These are phyloP conservation scores for Diddensiella santjacobensis DNA, from an alignment of 805 yeast species.

Conservation along the genomic window DNA sequence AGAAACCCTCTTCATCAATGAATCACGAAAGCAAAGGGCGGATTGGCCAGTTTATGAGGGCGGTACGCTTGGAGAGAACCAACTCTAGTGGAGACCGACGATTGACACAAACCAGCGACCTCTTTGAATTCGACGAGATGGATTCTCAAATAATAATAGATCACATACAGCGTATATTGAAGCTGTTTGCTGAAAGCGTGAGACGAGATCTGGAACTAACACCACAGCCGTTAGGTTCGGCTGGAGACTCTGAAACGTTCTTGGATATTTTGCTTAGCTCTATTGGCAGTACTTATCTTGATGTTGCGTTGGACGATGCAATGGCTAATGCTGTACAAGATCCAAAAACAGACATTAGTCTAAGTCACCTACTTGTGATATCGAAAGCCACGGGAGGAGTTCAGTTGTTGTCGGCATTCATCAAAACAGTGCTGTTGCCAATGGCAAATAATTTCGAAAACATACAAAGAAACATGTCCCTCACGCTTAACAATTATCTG, in stretches of 20 bases:
- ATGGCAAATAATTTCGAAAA: conserved; percentile 59
- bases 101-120: conserved; percentile 2
- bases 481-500: conserved; percentile 57
- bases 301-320: conserved; percentile 68
- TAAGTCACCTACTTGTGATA: conserved; percentile 49
- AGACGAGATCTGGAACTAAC: conserved; percentile 72
- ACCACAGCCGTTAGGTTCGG: conserved; percentile 48
- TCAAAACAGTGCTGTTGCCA: conserved; percentile 72
- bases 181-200: conserved; percentile 70
- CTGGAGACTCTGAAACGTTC: conserved; percentile 60
- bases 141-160: conserved; percentile 36
- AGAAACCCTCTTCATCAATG: not conserved
- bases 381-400: conserved; percentile 56
- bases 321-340: conserved; percentile 36
- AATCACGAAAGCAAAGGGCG: conserved; percentile 20
- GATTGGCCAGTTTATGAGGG: conserved; percentile 31
- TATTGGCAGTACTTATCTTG: conserved; percentile 70
- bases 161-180: conserved; percentile 59
- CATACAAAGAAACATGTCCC: conserved; percentile 55
- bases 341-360: conserved; percentile 35
- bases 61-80: conserved; percentile 21
- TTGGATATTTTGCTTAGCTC: conserved; percentile 64
- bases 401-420: conserved; percentile 63
- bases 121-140: conserved; percentile 14
- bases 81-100: conserved; percentile 8